phyloP scores from a whole-genome alignment of 2,329 filamentous ascomycete species.

The Pleurostoma richardsiae region DNA sequence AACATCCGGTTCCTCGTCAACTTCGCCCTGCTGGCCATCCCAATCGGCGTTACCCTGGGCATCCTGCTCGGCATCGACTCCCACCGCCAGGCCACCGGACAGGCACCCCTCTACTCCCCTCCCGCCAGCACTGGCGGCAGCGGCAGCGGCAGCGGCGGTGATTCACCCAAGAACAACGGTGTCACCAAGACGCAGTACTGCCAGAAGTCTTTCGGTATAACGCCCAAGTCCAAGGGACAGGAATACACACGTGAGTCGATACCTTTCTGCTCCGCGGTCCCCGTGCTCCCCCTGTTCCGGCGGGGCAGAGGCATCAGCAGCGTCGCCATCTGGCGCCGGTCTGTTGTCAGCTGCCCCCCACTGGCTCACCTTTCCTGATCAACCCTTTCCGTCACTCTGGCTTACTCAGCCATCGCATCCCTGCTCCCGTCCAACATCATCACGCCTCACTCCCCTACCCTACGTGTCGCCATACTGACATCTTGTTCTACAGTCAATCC shows the following conservation, averaged over 20 bases:
- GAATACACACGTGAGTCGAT: conserved; percentile 39
- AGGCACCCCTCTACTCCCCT: conserved; percentile 35
- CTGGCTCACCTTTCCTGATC: no score
- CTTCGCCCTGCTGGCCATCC: conserved; percentile 41
- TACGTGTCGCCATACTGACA: not conserved
- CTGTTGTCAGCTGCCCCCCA: no score
- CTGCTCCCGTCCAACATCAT: no score
- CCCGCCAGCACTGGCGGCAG: conserved; percentile 13
- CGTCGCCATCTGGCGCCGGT: no score
- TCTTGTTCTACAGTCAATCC: conserved; percentile 38
- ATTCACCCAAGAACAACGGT: conserved; percentile 20
- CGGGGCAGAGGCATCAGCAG: no score
- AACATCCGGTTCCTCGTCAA: conserved; percentile 40
- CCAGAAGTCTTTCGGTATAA: conserved; percentile 37
- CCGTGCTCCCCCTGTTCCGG: no score
- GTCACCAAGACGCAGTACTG: conserved; percentile 31
- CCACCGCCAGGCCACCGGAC: conserved; percentile 33
- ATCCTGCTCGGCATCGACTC: conserved; percentile 43
- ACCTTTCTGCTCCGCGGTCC: no score
- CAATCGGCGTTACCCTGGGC: conserved; percentile 42
- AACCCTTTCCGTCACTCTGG: no score
- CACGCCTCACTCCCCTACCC: no score
- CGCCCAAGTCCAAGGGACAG: conserved; percentile 34
- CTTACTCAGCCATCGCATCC: no score
- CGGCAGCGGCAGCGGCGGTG: conserved; percentile 11